These are phyloP conservation scores for Datisca glomerata DNA, from an alignment of 306 rosid species.

Conservation along the genomic window DNA sequence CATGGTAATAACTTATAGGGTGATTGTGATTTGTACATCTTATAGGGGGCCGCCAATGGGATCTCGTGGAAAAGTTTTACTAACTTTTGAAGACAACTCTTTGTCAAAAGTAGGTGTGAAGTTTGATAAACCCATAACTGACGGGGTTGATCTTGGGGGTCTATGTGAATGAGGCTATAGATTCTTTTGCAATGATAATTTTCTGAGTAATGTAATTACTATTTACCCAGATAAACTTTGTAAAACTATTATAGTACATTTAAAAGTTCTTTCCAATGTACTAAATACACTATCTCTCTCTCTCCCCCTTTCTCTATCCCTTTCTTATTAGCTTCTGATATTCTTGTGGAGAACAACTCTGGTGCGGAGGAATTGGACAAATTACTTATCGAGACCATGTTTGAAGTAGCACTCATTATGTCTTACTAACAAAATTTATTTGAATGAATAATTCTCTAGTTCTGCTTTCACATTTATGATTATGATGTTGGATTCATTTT, in stretches of 20 bases:
- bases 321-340: conserved; percentile 76
- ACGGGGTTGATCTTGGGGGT: conserved; percentile 99
- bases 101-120: conserved; percentile 79
- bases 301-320: too few relatives aligned
- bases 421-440: not conserved
- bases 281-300: not conserved
- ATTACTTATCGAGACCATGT: conserved; percentile 69
- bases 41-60: conserved; percentile 77
- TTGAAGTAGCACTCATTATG: conserved; percentile 48
- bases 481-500: too few relatives aligned
- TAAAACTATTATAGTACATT: too few relatives aligned
- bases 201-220: too few relatives aligned
- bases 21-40: conserved; percentile 1
- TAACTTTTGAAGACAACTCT: conserved; percentile 81
- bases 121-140: conserved; percentile 74
- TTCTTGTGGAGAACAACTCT: conserved; percentile 75
- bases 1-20: too few relatives aligned
- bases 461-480: not conserved
- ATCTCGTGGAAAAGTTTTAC: conserved; percentile 70
- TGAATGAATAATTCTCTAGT: not conserved
- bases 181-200: conserved; percentile 77
- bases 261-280: not conserved
- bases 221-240: too few relatives aligned
- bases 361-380: conserved; percentile 77
- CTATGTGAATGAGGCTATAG: conserved; percentile 69